Evolutionary conservation across 208 protist genomes (phyloP).

Genomic region (Leishmania tropica): DNA sequence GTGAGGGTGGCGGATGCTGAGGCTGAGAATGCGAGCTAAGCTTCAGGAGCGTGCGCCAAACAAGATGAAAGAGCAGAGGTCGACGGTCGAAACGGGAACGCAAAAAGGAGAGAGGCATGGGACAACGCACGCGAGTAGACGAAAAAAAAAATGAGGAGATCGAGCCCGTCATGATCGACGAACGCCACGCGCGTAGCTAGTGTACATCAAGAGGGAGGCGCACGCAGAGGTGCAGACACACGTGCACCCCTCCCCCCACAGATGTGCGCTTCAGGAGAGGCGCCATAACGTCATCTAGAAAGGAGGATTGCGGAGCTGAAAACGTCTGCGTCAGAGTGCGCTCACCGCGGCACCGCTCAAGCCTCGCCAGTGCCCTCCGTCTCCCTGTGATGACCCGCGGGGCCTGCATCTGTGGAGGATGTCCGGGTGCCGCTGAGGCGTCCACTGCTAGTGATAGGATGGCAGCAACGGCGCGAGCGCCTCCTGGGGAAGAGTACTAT

Average conservation of each 20-base stretch:
- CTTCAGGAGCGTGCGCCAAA: background rate
- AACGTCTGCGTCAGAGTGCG: background rate
- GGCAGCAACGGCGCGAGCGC: background rate
- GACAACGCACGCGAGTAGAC: background rate
- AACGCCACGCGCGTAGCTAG: background rate
- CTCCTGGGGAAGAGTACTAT: background rate
- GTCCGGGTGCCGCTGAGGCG: background rate
- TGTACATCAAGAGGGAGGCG: background rate
- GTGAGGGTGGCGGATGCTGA: background rate
- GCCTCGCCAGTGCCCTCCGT: background rate
- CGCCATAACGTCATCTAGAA: background rate
- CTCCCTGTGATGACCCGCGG: background rate
- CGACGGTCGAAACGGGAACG: too few relatives aligned
- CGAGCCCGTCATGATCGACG: background rate
- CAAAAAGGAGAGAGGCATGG: background rate
- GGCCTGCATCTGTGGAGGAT: background rate
- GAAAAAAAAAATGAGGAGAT: background rate
- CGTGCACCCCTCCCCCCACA: background rate
- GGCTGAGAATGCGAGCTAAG: background rate
- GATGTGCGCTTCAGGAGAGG: background rate
- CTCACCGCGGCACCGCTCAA: background rate
- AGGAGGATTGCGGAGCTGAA: background rate
- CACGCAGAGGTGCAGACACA: background rate
- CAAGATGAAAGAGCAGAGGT: background rate
- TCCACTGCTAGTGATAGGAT: background rate